Conservation (phyloP, 768 basidiomycete genomes). For the Serendipita sp. region DNA sequence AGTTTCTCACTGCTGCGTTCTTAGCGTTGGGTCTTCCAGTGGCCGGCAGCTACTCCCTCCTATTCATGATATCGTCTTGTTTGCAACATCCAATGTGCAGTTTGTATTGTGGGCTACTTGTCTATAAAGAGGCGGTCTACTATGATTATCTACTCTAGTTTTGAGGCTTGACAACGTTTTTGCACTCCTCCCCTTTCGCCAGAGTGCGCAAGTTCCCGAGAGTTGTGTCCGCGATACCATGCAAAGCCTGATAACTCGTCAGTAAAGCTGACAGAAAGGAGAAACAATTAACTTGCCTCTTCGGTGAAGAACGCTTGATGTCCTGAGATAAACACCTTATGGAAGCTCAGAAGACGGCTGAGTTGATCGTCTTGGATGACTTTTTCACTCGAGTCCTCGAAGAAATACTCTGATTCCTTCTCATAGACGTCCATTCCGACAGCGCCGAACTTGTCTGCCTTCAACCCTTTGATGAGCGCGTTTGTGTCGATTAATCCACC, state of each 20-base stretch:
- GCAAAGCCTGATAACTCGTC: constrained; percentile 8
- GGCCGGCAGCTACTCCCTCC: no score
- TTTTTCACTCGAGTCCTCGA: constrained; percentile 10
- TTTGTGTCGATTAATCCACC: constrained; percentile 17
- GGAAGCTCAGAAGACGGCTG: constrained; percentile 11
- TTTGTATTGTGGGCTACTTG: no score
- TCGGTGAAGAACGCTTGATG: constrained; percentile 13
- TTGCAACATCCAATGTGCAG: no score
- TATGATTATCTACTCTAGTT: neutral
- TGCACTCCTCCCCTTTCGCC: constrained; percentile 8
- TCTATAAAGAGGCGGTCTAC: no score
- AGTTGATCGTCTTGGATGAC: constrained; percentile 14
- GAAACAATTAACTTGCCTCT: constrained; percentile 6
- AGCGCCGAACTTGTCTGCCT: constrained; percentile 11
- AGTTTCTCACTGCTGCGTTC: no score
- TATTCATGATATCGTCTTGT: no score
- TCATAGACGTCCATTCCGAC: constrained; percentile 16
- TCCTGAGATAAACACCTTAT: constrained; percentile 13
- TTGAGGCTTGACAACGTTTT: constrained; percentile 10
- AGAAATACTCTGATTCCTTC: constrained; percentile 13
- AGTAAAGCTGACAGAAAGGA: neutral
- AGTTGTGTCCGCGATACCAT: constrained; percentile 12
- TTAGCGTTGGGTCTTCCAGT: no score
- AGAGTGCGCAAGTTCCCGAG: constrained; percentile 9
- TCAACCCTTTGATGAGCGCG: constrained; percentile 13